Base-by-base conservation (phyloP, 257 asterid species). In the Capsicum rhomboideum region DNA sequence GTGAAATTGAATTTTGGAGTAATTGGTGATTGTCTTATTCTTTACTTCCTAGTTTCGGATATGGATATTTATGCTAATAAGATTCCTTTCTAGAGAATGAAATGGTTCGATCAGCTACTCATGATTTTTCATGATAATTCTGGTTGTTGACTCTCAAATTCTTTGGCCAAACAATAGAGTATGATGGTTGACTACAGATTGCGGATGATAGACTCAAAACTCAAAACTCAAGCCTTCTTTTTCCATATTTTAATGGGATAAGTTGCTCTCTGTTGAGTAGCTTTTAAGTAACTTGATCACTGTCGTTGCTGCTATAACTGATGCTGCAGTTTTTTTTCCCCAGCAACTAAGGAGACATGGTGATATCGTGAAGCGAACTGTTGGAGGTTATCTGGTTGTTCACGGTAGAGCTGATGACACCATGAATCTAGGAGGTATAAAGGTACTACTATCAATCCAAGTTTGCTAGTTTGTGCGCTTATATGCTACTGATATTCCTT, bases 321-420 rank as follows among this genome's bases (percentile, higher is more conserved):
- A 72, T 55, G 59, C 40, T 23, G 64, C 21, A n/a, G 59, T 83
- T 29, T 17, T 61, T 9, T 84, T 37, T 5, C 29, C 10, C 49
- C 92, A 94, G 98, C 92, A 90, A 93, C 97, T 96, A 49, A 91
- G 99, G 84, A 91, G 99, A 86, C 99, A 96, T 23, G 98, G 99
- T 26, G 99, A 96, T 87, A 84, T 96, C 80, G 55, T 96, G 46
- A 92, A 92, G 88, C 91, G 98, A 87, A 91, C 89, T 31, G 91
- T 90, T 10, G 97, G 96, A 63, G 98, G 99, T 63, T 96, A 86
- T 84, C 50, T 90, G 23, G 31, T 82, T 71, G 98, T 94, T 63
- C 98, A 92, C 80, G 99, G 99, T 72, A 87, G 99, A 90, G 95
- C 97, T 20, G 99, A 96, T 88, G 99, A 96, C 90, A 96, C 99